Percentiles rank a stretch among this genome's conserved stretches.
phyloP scores from a whole-genome alignment of 345 rosid species.

The Cardamine chenopodiifolia region DNA sequence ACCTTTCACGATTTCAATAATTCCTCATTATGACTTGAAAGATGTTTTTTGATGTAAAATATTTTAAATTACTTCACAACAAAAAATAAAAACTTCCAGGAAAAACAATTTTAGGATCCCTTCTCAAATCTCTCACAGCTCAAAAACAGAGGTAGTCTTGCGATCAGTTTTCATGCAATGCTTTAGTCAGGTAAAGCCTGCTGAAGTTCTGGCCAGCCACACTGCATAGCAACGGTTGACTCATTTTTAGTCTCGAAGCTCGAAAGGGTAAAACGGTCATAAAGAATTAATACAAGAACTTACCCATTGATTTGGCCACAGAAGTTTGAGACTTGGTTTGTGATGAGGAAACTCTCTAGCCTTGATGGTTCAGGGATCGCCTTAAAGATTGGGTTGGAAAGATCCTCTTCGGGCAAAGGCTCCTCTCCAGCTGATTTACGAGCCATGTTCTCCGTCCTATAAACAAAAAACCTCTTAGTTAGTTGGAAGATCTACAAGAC shows the following conservation, averaged over 20 bases:
- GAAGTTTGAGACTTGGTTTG: conserved; percentile 88
- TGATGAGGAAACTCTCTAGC: conserved; percentile 89
- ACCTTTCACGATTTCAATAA: not conserved
- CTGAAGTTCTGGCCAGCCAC: conserved; percentile 95
- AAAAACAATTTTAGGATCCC: conserved; percentile 8
- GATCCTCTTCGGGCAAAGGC: conserved; percentile 97
- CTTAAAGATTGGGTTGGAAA: conserved; percentile 87
- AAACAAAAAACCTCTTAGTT: conserved; percentile 32
- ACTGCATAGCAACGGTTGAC: conserved; percentile 49
- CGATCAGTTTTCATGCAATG: conserved; percentile 72
- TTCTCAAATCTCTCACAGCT: conserved; percentile 20
- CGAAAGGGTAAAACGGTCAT: not conserved
- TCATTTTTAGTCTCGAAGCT: not conserved
- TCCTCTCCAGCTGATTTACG: conserved; percentile 94
- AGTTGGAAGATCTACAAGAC: conserved; percentile 8
- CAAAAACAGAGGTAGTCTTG: conserved; percentile 19
- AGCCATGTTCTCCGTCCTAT: conserved; percentile 83
- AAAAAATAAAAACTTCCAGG: not conserved
- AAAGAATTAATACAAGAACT: conserved; percentile 8
- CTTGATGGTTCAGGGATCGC: conserved; percentile 92
- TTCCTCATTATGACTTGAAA: not conserved
- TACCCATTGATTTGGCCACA: conserved; percentile 99
- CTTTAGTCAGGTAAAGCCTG: conserved; percentile 78
- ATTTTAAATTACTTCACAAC: conserved; percentile 13
- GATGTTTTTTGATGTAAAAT: not conserved